These are phyloP conservation scores for Akanthomyces uredinophilus DNA, from an alignment of 2,329 filamentous ascomycete species.

Conservation along the genomic window DNA sequence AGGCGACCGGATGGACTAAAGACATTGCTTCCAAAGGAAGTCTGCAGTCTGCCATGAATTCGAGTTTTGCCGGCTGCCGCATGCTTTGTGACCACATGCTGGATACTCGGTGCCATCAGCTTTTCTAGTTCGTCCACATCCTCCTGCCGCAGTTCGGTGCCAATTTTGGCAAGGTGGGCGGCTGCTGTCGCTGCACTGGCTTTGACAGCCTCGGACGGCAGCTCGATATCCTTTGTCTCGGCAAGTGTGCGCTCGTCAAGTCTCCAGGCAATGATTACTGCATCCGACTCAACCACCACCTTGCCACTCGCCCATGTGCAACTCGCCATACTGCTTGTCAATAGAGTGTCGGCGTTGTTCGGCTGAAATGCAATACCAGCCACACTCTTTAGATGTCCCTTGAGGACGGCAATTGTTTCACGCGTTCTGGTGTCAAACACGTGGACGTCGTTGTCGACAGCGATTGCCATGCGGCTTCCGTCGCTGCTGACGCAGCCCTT, in stretches of 20 bases:
- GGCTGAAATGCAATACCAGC: conserved; percentile 8
- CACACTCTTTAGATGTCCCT: not conserved
- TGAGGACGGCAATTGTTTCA: not conserved
- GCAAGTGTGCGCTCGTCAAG: not conserved
- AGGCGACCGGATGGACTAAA: conserved; percentile 1
- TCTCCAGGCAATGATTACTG: not conserved
- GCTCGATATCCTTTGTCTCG: not conserved
- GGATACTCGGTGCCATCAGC: not conserved
- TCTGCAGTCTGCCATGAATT: not conserved
- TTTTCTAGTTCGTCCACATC: not conserved
- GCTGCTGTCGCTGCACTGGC: not conserved
- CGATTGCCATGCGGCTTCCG: conserved; percentile 1
- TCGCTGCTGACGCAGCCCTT: conserved; percentile 9
- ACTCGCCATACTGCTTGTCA: not conserved
- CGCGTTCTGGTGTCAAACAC: not conserved
- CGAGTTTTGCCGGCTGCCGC: not conserved
- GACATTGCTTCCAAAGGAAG: not conserved
- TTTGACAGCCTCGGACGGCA: not conserved
- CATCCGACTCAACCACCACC: not conserved
- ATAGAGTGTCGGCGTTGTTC: conserved; percentile 5
- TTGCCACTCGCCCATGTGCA: not conserved
- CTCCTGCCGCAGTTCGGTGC: not conserved
- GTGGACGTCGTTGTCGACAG: conserved; percentile 1
- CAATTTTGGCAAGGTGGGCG: not conserved
- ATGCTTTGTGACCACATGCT: not conserved